Base-by-base conservation (phyloP, 371 early-diverging fungal species). In the Syncephalastrum contaminatum region DNA sequence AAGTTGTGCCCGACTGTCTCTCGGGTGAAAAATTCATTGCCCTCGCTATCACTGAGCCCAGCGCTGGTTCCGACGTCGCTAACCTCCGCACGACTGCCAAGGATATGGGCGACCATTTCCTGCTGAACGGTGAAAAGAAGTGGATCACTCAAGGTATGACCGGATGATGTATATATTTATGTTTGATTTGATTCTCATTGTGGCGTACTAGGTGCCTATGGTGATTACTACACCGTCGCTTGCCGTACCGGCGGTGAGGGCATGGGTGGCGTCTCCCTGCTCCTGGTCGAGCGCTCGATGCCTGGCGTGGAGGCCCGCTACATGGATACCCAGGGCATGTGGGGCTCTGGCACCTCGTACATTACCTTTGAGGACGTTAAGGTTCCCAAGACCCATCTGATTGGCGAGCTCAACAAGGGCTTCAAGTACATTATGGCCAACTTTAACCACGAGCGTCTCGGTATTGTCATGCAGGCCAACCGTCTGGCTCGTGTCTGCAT, bases 101-200 rank as follows among this genome's bases (percentile, higher is more conserved):
- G 56, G 85, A 88, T 64, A 75, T 83, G 50, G 75, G 84, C 10
- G 91, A 92, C 65, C 66, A 84, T 55, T 92, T 80, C 67, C 75
- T 94, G 27, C 72, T 91, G 49, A 91, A 91, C 57, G 91, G 92
- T 45, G 92, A 92, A 70, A 93, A 93, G 84, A 92, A 92, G 72
- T 89, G 89, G 86, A 88, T 88, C 53, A 93, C 95, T 51, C 92
- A 92, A 66, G 95, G 95, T 54, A 80, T 81, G 1, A 8, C 36
- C 0, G 10, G 5, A 30, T 12, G 10, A 30, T 8, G 2, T 1
- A 2, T 10, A 30, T 5, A 2, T 30, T 0, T 2, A 2, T 30
- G 0, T 8, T 12, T 30, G 2, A 6, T 30, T 30, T 5, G 10
- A 30, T 16, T 87, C 90, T 51, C 84, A 70, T 56, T 82, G 80